Conservation (phyloP, 371 early-diverging fungal species). For the Mortierella sp. region DNA sequence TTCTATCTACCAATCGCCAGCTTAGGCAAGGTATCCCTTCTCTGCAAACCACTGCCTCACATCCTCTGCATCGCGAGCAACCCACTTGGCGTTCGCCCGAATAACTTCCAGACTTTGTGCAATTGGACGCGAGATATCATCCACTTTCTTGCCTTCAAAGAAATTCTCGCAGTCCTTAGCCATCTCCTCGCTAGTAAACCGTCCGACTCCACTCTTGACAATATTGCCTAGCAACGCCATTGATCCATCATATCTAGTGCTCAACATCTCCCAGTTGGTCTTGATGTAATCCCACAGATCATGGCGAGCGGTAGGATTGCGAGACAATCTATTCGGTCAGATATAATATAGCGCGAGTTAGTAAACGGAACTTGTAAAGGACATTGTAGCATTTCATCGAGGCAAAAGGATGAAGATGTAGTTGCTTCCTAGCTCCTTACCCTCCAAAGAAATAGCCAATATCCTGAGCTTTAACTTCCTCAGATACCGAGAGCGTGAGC, state of each 20-base stretch:
- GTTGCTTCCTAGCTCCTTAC: conserved; percentile 11
- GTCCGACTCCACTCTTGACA: conserved; percentile 77
- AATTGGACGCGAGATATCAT: conserved; percentile 78
- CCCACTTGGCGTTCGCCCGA: conserved; percentile 82
- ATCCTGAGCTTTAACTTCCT: conserved; percentile 87
- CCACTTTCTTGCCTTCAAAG: conserved; percentile 81
- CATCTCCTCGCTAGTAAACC: conserved; percentile 73
- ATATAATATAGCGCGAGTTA: not conserved
- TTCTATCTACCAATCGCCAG: not conserved
- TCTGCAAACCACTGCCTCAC: conserved; percentile 79
- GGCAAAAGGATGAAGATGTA: not conserved
- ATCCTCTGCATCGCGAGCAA: conserved; percentile 77
- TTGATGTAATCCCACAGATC: conserved; percentile 85
- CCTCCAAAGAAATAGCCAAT: conserved; percentile 58
- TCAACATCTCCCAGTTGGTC: conserved; percentile 77
- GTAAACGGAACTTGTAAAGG: not conserved
- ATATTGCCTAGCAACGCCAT: conserved; percentile 82
- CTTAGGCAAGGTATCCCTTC: conserved; percentile 52
- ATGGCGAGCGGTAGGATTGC: conserved; percentile 73
- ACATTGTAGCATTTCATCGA: not conserved
- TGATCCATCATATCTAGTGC: conserved; percentile 75
- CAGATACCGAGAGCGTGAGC: conserved; percentile 76
- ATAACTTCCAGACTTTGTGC: conserved; percentile 91
- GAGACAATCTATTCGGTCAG: conserved; percentile 65
- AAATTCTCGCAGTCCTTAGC: conserved; percentile 80